These are phyloP conservation scores for Flaveria floridana DNA, from an alignment of 140 eudicot genomes.

Conservation along the genomic window DNA sequence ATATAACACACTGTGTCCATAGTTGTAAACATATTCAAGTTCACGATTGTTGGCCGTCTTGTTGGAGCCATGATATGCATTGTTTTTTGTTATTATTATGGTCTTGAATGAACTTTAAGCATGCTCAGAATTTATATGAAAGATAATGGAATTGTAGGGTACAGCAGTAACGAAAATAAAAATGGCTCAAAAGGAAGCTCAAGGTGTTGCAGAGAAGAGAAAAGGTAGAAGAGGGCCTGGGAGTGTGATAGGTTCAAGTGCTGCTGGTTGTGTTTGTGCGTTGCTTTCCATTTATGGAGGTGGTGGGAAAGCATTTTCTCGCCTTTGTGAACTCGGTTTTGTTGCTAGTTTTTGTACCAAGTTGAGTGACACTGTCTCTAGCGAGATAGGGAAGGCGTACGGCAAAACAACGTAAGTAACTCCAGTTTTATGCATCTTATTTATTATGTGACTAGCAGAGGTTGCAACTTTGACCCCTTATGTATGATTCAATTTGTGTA, in stretches of 20 bases:
- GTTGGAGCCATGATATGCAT: not conserved
- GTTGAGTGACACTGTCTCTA: constrained; percentile 92
- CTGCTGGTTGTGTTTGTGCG: constrained; percentile 95
- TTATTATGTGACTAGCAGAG: not conserved
- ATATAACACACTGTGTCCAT: not conserved
- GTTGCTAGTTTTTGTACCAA: constrained; percentile 97
- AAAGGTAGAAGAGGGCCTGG: constrained; percentile 97
- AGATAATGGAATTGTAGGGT: constrained; percentile 48
- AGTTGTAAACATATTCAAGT: not conserved
- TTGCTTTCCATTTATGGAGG: constrained; percentile 65
- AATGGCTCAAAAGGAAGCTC: constrained; percentile 94
- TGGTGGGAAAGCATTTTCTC: constrained; percentile 62
- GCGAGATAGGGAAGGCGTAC: constrained; percentile 96
- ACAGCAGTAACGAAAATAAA: constrained; percentile 85
- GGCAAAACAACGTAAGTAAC: constrained; percentile 84
- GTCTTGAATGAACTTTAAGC: not conserved
- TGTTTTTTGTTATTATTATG: not conserved
- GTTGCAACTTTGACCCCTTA: not conserved
- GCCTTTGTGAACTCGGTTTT: constrained; percentile 84
- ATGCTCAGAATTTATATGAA: constrained; percentile 7
- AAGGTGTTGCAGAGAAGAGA: constrained; percentile 93
- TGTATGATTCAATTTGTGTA: not conserved
- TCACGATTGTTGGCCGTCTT: not conserved
- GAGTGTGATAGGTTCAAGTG: constrained; percentile 94
- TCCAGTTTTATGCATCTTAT: constrained; percentile 9